Evolutionary conservation across 202 grass and related monocot species (phyloP).

Genomic region (Tripidium arundinaceum): DNA sequence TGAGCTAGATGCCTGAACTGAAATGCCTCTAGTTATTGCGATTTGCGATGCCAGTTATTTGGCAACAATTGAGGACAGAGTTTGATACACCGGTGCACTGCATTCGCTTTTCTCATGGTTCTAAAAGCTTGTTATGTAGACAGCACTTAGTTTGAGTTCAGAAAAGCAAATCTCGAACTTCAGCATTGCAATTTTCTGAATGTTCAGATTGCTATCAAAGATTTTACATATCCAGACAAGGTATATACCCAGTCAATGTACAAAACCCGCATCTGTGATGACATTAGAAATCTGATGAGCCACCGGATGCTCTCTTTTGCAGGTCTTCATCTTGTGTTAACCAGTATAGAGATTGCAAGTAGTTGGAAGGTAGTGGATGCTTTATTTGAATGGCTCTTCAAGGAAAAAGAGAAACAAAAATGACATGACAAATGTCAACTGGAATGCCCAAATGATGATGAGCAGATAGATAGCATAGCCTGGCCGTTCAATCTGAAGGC

Average conservation of each 20-base stretch:
- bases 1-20: not conserved
- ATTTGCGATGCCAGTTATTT: not conserved
- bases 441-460: constrained; percentile 20
- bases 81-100: not conserved
- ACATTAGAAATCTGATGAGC: not conserved
- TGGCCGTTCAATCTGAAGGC: constrained; percentile 22
- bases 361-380: constrained; percentile 5
- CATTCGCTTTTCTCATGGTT: not conserved
- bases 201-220: too few relatives aligned
- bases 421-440: not conserved
- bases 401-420: constrained; percentile 6
- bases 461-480: constrained; percentile 21
- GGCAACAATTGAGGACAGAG: not conserved
- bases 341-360: constrained; percentile 19
- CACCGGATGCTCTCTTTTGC: constrained; percentile 15
- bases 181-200: too few relatives aligned
- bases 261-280: not conserved
- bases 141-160: not conserved
- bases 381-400: not conserved
- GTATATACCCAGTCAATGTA: constrained; percentile 16
- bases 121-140: not conserved
- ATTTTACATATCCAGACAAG: not conserved
- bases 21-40: not conserved
- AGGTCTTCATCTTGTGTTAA: not conserved
- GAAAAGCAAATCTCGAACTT: constrained; percentile 20